These are phyloP conservation scores for Teratosphaeria viscida DNA, from an alignment of 2,329 filamentous ascomycete species.

Conservation along the genomic window DNA sequence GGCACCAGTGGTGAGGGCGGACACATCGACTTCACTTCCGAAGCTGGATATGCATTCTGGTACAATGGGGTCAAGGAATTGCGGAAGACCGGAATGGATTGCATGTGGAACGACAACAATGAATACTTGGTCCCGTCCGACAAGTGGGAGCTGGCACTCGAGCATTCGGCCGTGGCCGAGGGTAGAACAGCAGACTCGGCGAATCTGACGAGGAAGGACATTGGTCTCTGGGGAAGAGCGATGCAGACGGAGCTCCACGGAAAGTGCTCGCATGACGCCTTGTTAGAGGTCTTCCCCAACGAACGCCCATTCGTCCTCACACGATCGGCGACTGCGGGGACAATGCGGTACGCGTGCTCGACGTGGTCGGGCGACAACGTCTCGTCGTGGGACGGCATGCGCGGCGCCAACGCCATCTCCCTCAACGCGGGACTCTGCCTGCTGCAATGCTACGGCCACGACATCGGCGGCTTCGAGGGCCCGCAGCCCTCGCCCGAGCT, in stretches of 20 bases:
- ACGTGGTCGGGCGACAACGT: conserved; percentile 68
- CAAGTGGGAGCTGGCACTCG: conserved; percentile 52
- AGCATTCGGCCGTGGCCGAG: conserved; percentile 29
- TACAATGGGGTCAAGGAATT: conserved; percentile 55
- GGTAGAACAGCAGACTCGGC: conserved; percentile 2
- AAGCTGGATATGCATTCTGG: conserved; percentile 60
- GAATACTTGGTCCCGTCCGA: conserved; percentile 60
- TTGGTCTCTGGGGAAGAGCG: conserved; percentile 60
- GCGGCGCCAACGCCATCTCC: conserved; percentile 58
- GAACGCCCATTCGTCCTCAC: conserved; percentile 59
- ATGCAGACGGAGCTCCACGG: conserved; percentile 62
- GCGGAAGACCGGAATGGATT: conserved; percentile 55
- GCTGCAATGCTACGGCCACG: conserved; percentile 55
- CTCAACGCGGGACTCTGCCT: conserved; percentile 58
- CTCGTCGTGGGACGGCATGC: conserved; percentile 64
- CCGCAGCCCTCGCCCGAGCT: conserved; percentile 61
- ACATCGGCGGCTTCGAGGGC: conserved; percentile 67
- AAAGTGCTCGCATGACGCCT: conserved; percentile 59
- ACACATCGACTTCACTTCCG: conserved; percentile 63
- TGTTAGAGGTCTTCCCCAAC: conserved; percentile 48
- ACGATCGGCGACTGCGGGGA: conserved; percentile 59
- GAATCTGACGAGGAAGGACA: conserved; percentile 32
- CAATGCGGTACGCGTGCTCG: conserved; percentile 58
- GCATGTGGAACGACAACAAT: conserved; percentile 73
- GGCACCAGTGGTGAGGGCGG: conserved; percentile 60